Conservation (phyloP, 148 eudicot genomes). For the Dianthus caryophyllus region DNA sequence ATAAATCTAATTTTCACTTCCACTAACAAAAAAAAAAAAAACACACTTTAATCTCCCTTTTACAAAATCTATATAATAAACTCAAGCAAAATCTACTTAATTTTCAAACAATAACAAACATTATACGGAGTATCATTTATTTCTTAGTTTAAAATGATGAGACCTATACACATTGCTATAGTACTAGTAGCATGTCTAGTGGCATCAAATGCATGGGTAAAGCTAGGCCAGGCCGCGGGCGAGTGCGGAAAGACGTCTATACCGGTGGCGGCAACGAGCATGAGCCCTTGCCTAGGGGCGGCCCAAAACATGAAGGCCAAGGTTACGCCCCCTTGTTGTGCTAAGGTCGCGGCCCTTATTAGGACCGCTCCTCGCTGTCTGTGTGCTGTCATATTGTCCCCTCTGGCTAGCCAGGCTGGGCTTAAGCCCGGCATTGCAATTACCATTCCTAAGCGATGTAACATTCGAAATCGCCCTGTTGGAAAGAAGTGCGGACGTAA, state of each 20-base stretch:
- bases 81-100: not conserved
- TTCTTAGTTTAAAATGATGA: not conserved
- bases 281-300: constrained; percentile 48
- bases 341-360: constrained; percentile 43
- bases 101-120: not conserved
- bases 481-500: constrained; percentile 66
- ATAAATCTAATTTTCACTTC: not conserved
- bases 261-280: constrained; percentile 33
- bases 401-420: constrained; percentile 47
- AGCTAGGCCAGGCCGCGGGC: constrained; percentile 31
- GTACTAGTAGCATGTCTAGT: constrained; percentile 12
- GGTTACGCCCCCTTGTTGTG: constrained; percentile 41
- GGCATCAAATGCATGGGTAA: constrained; percentile 17
- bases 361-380: constrained; percentile 45
- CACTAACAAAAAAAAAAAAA: constrained; percentile 5
- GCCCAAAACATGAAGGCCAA: constrained; percentile 26
- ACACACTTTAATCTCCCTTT: not conserved
- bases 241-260: constrained; percentile 46
- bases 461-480: constrained; percentile 43
- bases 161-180: constrained; percentile 13
- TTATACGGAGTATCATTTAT: not conserved
- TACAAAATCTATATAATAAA: constrained; percentile 1
- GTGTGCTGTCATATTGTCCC: constrained; percentile 50
- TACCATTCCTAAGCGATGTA: constrained; percentile 51
- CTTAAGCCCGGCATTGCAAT: constrained; percentile 51